phyloP scores from a whole-genome alignment of 371 early-diverging fungal species.

The Haplosporangium sp. region DNA sequence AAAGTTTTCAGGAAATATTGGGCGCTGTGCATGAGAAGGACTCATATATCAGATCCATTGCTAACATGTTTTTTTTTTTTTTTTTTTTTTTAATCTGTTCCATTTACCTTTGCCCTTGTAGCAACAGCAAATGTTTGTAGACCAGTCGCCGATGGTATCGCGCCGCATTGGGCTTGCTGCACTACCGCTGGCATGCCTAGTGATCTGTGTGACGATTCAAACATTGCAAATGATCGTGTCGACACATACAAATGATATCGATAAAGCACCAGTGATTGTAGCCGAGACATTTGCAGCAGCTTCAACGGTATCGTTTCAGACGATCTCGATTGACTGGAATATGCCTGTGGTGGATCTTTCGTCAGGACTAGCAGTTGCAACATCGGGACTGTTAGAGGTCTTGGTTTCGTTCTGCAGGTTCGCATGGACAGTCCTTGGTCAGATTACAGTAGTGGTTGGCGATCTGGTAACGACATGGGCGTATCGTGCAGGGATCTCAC shows the following conservation, averaged over 20 bases:
- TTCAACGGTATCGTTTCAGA: constrained; percentile 22
- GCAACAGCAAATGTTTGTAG: constrained; percentile 66
- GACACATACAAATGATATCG: constrained; percentile 35
- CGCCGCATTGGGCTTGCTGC: constrained; percentile 93
- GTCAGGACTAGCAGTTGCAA: constrained; percentile 22
- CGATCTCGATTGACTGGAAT: constrained; percentile 28
- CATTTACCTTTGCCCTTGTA: background rate
- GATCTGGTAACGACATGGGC: constrained; percentile 21
- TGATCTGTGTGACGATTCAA: constrained; percentile 81
- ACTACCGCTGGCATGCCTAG: constrained; percentile 89
- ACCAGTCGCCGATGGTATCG: constrained; percentile 89
- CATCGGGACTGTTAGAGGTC: constrained; percentile 13
- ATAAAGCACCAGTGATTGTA: background rate
- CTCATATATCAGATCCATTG: constrained; percentile 6
- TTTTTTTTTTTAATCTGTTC: constrained; percentile 19
- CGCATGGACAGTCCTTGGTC: constrained; percentile 19
- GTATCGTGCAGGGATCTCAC: constrained; percentile 29
- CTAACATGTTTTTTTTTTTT: background rate
- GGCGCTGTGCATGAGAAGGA: background rate
- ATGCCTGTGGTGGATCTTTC: constrained; percentile 31
- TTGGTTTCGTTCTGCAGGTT: constrained; percentile 22
- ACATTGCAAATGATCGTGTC: constrained; percentile 74
- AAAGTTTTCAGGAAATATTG: no score
- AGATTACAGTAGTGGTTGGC: constrained; percentile 5
- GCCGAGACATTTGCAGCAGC: constrained; percentile 28